phyloP scores from a whole-genome alignment of 2,329 filamentous ascomycete genomes.

The Cyphellophora attinorum region DNA sequence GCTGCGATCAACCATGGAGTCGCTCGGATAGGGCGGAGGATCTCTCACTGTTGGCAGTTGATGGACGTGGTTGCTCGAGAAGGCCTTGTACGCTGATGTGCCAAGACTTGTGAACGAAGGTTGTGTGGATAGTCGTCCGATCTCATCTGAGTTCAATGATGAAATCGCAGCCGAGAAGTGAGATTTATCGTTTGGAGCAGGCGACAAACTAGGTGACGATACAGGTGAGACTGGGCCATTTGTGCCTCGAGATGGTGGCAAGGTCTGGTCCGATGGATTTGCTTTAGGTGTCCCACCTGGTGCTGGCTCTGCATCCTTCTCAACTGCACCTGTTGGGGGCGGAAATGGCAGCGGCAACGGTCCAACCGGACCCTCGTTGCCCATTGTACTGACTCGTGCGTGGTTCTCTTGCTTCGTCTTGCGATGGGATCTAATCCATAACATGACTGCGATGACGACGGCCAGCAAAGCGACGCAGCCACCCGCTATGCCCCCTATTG shows the following conservation, averaged over 20 bases:
- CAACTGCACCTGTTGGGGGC: neutral
- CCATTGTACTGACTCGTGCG: neutral
- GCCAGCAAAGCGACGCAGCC: neutral
- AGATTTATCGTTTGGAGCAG: neutral
- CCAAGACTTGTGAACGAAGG: no score
- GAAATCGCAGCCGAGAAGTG: neutral
- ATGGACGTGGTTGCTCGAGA: no score
- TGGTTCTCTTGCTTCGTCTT: neutral
- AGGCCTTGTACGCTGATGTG: no score
- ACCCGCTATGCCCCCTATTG: neutral
- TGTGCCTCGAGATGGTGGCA: neutral
- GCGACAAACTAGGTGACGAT: neutral
- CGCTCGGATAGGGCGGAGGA: no score
- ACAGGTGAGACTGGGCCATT: neutral
- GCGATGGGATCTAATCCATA: neutral
- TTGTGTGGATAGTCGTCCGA: neutral
- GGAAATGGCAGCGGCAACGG: neutral
- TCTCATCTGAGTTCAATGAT: neutral
- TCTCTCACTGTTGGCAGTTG: no score
- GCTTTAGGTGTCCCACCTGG: neutral
- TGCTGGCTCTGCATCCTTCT: neutral
- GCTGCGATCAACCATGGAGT: no score
- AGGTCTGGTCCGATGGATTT: neutral
- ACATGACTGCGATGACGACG: neutral
- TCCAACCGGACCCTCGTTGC: neutral